phyloP scores from a whole-genome alignment of 1,284 basidiomycete genomes.

The Rhodotorula sp. region DNA sequence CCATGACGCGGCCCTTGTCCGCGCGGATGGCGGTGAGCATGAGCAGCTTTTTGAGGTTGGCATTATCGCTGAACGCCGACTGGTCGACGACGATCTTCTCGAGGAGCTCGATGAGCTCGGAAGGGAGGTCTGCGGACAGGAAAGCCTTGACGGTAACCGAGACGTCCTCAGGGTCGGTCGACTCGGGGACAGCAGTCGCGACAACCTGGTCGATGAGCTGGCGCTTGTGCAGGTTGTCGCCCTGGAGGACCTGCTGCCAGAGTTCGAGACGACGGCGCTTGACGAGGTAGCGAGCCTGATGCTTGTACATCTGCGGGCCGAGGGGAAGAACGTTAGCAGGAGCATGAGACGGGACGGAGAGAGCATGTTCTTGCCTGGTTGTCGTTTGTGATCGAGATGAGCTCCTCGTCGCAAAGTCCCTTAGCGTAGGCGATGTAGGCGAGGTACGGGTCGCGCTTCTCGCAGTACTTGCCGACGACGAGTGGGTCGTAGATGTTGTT shows the following conservation, averaged over 20 bases:
- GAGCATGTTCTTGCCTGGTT: constrained; percentile 57
- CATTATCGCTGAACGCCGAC: constrained; percentile 97
- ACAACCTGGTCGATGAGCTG: constrained; percentile 94
- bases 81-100: constrained; percentile 99
- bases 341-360: too few relatives aligned
- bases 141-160: constrained; percentile 99
- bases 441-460: constrained; percentile 95
- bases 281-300: constrained; percentile 96
- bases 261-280: constrained; percentile 93
- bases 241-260: constrained; percentile 90
- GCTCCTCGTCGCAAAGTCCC: constrained; percentile 97
- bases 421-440: constrained; percentile 99
- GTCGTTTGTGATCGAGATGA: constrained; percentile 96
- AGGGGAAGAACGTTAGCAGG: too few relatives aligned
- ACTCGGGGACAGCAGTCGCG: constrained; percentile 92
- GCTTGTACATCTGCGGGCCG: constrained; percentile 90
- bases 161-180: constrained; percentile 97
- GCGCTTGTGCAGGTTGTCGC: constrained; percentile 88
- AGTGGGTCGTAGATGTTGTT: constrained; percentile 98
- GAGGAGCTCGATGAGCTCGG: constrained; percentile 93
- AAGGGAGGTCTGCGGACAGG: constrained; percentile 92
- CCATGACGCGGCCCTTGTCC: constrained; percentile 97
- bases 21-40: constrained; percentile 95
- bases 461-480: constrained; percentile 98
- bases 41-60: constrained; percentile 89